phyloP scores from a whole-genome alignment of 306 rosid species.

The Fragaria vesca region DNA sequence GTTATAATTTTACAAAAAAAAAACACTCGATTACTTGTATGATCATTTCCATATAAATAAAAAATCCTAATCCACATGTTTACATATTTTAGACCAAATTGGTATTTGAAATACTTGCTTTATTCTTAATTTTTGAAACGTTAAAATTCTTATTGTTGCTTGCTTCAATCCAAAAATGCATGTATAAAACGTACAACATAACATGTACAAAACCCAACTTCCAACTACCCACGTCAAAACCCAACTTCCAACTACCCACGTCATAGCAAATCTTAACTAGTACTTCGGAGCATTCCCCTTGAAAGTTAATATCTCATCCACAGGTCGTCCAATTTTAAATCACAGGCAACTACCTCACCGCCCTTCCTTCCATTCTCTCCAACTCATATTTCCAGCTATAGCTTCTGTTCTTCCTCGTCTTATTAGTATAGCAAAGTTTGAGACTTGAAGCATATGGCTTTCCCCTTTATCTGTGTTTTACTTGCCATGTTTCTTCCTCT shows the following conservation, averaged over 20 bases:
- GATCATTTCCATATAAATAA: no score
- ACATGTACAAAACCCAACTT: no score
- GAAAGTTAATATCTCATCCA: background rate
- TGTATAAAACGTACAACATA: no score
- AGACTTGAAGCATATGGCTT: slow-evolving; percentile 45
- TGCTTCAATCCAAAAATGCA: no score
- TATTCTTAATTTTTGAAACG: no score
- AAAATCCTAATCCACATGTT: no score
- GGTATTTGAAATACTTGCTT: no score
- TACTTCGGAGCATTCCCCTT: background rate
- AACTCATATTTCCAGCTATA: background rate
- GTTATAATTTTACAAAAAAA: no score
- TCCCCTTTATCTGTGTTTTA: slow-evolving; percentile 19
- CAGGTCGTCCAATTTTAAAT: background rate
- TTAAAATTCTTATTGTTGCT: no score
- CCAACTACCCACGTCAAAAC: background rate
- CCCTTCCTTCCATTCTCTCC: background rate
- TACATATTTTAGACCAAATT: no score
- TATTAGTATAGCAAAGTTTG: background rate
- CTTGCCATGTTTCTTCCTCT: slow-evolving; percentile 36
- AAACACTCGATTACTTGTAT: no score
- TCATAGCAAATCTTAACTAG: slow-evolving; percentile 1
- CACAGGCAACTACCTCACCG: background rate
- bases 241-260: slow-evolving; percentile 15
- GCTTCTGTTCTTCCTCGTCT: background rate